These are phyloP conservation scores for Hypoxylon lienhwacheense DNA, from an alignment of 495 filamentous ascomycete species.

Conservation along the genomic window DNA sequence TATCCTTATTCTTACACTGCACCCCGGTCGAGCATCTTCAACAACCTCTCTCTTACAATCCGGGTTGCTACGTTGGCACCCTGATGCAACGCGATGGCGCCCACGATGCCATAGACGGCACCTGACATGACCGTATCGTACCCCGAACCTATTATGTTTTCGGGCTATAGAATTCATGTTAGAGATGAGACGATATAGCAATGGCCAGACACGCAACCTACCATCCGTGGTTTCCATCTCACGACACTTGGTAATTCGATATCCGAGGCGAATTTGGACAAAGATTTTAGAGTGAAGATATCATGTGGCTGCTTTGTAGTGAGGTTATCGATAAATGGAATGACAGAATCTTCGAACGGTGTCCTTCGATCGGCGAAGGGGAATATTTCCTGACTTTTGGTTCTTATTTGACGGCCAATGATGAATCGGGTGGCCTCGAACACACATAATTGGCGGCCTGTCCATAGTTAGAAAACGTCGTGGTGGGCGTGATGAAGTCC, in stretches of 20 bases:
- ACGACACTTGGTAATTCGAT: conserved; percentile 72
- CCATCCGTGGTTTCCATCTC: conserved; percentile 84
- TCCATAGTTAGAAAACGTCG: neutral
- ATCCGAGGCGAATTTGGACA: conserved; percentile 66
- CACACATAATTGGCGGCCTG: conserved; percentile 76
- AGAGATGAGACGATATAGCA: neutral
- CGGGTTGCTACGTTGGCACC: conserved; percentile 77
- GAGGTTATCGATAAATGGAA: conserved; percentile 72
- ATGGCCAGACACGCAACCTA: conserved; percentile 45
- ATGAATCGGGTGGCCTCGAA: conserved; percentile 76
- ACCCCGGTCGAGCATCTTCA: conserved; percentile 50
- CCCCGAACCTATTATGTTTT: conserved; percentile 72
- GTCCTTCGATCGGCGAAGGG: conserved; percentile 52
- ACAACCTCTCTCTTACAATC: conserved; percentile 74
- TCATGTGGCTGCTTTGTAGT: conserved; percentile 56
- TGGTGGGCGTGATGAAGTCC: neutral
- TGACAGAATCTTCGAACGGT: conserved; percentile 72
- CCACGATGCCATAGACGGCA: conserved; percentile 80
- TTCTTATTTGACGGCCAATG: conserved; percentile 48
- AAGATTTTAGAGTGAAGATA: conserved; percentile 58
- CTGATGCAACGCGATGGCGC: conserved; percentile 81
- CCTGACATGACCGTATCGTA: conserved; percentile 70
- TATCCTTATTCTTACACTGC: conserved; percentile 29
- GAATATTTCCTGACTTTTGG: conserved; percentile 41
- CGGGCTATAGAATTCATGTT: conserved; percentile 54